Percentiles rank a stretch among this genome's conserved stretches.
Conservation (phyloP, 495 filamentous ascomycete genomes). For the Parmelia sp. region DNA sequence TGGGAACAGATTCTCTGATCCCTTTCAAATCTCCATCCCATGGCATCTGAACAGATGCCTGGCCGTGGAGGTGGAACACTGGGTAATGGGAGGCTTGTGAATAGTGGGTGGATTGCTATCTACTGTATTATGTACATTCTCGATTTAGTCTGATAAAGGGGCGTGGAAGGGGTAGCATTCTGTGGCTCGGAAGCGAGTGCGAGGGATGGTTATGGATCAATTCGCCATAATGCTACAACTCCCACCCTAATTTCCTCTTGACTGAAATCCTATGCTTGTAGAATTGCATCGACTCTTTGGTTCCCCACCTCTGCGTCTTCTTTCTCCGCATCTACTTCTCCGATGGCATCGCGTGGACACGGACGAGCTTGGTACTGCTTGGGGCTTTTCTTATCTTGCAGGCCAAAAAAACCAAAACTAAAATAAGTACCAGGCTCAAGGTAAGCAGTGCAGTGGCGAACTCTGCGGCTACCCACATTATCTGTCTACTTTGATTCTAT, state of each 20-base stretch:
- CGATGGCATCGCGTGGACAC: too few relatives aligned
- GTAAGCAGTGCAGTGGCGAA: too few relatives aligned
- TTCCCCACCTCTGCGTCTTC: background rate
- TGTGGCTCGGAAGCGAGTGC: background rate
- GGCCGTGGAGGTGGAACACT: background rate
- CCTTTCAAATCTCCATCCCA: background rate
- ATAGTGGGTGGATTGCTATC: background rate
- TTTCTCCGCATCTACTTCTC: background rate
- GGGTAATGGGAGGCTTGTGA: background rate
- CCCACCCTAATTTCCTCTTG: background rate
- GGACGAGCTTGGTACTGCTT: too few relatives aligned
- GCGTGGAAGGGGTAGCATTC: background rate
- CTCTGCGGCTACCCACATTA: too few relatives aligned
- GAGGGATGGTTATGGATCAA: background rate
- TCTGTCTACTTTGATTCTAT: too few relatives aligned
- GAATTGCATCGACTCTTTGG: background rate
- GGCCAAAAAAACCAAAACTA: too few relatives aligned
- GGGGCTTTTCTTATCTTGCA: too few relatives aligned
- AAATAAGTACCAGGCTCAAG: too few relatives aligned
- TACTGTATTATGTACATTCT: conserved; percentile 7
- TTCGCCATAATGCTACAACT: background rate
- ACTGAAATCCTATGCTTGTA: background rate
- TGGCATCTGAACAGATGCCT: background rate
- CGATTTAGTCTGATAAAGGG: background rate
- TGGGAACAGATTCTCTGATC: conserved; percentile 24